Evolutionary conservation across 345 rosid genomes (phyloP).

Genomic region (Dipteronia sinensis): DNA sequence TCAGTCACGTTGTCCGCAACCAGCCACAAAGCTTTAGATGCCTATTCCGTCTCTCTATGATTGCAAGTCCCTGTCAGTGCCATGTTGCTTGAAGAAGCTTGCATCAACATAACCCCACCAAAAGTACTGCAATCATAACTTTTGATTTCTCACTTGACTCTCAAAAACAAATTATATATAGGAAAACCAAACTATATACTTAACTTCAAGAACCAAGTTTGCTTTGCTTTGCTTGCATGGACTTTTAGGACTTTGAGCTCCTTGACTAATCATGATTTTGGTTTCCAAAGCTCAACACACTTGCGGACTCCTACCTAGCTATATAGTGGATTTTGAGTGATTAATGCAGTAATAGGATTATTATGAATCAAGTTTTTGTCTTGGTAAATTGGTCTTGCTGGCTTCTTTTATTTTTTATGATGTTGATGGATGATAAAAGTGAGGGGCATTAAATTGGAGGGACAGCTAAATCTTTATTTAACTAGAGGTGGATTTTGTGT

Average conservation of each 20-base stretch:
- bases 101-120: constrained; percentile 45
- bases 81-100: constrained; percentile 45
- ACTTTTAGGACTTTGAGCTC: not conserved
- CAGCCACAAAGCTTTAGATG: constrained; percentile 40
- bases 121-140: constrained; percentile 34
- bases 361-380: constrained; percentile 7
- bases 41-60: constrained; percentile 57
- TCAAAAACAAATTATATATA: not conserved
- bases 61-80: constrained; percentile 50
- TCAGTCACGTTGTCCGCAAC: constrained; percentile 51
- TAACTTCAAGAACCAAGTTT: not conserved
- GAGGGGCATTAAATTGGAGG: constrained; percentile 23
- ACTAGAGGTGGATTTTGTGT: constrained; percentile 23
- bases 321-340: not conserved
- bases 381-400: constrained; percentile 17
- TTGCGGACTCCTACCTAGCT: no score
- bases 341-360: not conserved
- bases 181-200: not conserved
- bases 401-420: constrained; percentile 32
- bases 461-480: constrained; percentile 29
- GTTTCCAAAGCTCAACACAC: constrained; percentile 1
- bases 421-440: constrained; percentile 32
- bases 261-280: not conserved
- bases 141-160: constrained; percentile 21
- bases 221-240: not conserved